Evolutionary conservation across 305 asterid species (phyloP).

Genomic region (Fraxinus dipetala): DNA sequence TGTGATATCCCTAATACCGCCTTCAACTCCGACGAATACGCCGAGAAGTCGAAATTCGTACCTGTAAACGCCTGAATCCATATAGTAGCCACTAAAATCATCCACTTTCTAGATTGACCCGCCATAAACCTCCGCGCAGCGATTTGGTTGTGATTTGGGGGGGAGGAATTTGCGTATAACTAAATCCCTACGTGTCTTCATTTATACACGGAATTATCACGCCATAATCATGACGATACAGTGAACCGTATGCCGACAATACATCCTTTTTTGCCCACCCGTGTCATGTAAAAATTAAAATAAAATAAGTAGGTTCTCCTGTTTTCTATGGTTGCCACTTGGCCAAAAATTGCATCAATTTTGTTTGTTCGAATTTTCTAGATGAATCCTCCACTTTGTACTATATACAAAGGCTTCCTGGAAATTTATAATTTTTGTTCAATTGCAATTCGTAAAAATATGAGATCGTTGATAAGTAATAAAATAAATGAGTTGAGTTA

Average conservation of each 20-base stretch:
- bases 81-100: constrained; percentile 17
- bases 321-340: background rate
- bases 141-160: background rate
- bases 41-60: constrained; percentile 26
- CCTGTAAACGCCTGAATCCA: constrained; percentile 29
- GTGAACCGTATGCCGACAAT: background rate
- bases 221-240: background rate
- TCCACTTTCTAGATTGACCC: constrained; percentile 16
- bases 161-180: background rate
- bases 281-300: background rate
- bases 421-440: too few relatives aligned
- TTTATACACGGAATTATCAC: background rate
- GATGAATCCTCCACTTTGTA: background rate
- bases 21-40: constrained; percentile 23
- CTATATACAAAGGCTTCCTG: too few relatives aligned
- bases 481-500: too few relatives aligned
- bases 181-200: background rate
- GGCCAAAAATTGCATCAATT: background rate
- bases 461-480: too few relatives aligned
- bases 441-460: too few relatives aligned
- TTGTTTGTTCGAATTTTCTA: background rate
- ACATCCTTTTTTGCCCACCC: background rate
- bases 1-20: constrained; percentile 23
- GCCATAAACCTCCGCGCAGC: background rate
- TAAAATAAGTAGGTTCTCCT: background rate